Evolutionary conservation across 1,284 basidiomycete genomes (phyloP).

Genomic region (Ganoderma resinaceum): DNA sequence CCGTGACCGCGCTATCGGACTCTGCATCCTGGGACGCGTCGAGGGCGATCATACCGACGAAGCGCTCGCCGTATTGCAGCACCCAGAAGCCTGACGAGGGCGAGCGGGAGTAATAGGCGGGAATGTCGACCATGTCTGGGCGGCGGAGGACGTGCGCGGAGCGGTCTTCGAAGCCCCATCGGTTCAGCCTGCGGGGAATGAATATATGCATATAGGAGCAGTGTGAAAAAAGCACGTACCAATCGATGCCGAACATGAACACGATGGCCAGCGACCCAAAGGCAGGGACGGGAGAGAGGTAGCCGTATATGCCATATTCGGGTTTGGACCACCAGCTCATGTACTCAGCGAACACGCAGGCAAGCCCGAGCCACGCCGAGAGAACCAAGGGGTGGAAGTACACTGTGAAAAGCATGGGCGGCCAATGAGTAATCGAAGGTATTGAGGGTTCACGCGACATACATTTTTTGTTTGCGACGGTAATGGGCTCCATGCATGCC

Average conservation of each 20-base stretch:
- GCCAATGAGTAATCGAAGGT: not conserved
- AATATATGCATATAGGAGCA: conserved; percentile 1
- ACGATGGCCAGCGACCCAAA: conserved; percentile 71
- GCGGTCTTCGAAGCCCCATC: conserved; percentile 68
- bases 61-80: conserved; percentile 63
- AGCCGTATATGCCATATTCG: conserved; percentile 52
- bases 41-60: conserved; percentile 74
- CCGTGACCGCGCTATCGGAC: conserved; percentile 38
- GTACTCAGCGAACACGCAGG: conserved; percentile 61
- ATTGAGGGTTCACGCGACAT: conserved; percentile 28
- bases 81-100: conserved; percentile 73
- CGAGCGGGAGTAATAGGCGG: conserved; percentile 64
- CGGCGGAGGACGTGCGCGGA: conserved; percentile 61
- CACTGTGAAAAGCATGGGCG: conserved; percentile 47
- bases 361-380: conserved; percentile 64
- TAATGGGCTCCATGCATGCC: conserved; percentile 73
- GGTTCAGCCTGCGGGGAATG: conserved; percentile 61
- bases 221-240: conserved; percentile 50
- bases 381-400: conserved; percentile 66
- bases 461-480: conserved; percentile 73
- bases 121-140: conserved; percentile 62
- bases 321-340: conserved; percentile 71
- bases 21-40: conserved; percentile 60
- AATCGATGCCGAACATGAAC: conserved; percentile 73
- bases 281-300: conserved; percentile 66